These are phyloP conservation scores for Aethionema arabicum DNA, from an alignment of 345 rosid species.

Conservation along the genomic window DNA sequence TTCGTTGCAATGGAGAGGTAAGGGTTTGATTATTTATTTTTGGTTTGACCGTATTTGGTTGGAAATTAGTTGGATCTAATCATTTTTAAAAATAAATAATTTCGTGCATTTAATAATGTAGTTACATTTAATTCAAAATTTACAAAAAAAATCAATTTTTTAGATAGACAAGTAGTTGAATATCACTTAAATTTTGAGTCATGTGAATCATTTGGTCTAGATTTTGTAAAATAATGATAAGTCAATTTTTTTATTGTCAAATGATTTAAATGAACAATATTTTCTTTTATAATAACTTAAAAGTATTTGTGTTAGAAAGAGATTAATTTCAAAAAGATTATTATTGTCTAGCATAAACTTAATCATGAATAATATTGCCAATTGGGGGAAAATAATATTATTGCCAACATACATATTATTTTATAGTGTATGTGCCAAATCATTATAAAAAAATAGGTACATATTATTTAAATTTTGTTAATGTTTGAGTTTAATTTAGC, in stretches of 20 bases:
- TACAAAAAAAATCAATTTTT: neutral
- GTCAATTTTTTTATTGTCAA: neutral
- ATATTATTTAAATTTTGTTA: too few relatives aligned
- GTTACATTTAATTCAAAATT: constrained; percentile 21
- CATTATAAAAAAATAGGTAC: too few relatives aligned
- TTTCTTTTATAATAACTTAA: too few relatives aligned
- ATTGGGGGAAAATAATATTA: too few relatives aligned
- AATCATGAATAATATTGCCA: too few relatives aligned
- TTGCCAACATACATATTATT: too few relatives aligned
- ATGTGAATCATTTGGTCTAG: constrained; percentile 19
- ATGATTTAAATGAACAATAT: too few relatives aligned
- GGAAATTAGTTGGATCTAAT: constrained; percentile 41
- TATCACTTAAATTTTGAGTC: constrained; percentile 13
- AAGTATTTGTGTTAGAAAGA: neutral
- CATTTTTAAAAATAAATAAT: constrained; percentile 34
- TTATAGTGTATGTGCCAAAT: too few relatives aligned
- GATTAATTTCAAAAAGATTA: too few relatives aligned
- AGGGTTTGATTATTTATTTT: neutral
- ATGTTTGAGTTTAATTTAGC: too few relatives aligned
- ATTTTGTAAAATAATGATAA: neutral
- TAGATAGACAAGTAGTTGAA: constrained; percentile 21
- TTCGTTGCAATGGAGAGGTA: constrained; percentile 30
- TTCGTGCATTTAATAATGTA: constrained; percentile 31
- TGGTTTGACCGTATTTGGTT: constrained; percentile 38
- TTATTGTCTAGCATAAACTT: too few relatives aligned